Evolutionary conservation across 208 protist species (phyloP).

Genomic region (Acanthamoeba sp.): DNA sequence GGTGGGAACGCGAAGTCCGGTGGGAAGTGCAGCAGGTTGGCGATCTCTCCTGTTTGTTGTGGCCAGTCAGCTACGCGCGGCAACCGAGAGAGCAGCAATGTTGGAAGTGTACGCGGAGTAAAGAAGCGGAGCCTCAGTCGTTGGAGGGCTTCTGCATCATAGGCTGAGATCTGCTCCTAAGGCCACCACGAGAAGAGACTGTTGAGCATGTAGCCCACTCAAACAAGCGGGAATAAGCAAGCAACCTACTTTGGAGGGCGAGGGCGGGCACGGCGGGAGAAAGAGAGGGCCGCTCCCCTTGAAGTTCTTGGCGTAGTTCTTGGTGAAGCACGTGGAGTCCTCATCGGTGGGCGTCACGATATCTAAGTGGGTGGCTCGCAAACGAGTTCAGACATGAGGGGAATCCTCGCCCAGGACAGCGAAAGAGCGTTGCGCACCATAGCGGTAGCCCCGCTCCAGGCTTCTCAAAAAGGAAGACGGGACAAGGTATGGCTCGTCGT

Average conservation of each 20-base stretch:
- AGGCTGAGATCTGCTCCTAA: not conserved
- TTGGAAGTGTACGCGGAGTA: constrained; percentile 1
- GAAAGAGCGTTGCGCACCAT: not conserved
- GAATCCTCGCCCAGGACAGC: not conserved
- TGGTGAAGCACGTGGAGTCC: constrained; percentile 46
- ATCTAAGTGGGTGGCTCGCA: not conserved
- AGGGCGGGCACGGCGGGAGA: not conserved
- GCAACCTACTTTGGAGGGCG: not conserved
- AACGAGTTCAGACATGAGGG: no score
- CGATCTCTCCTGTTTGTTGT: constrained; percentile 64
- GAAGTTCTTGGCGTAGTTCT: constrained; percentile 55
- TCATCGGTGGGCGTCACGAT: not conserved
- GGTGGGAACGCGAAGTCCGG: not conserved
- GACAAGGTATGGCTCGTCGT: not conserved
- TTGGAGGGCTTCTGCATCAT: not conserved
- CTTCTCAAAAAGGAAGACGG: constrained; percentile 8
- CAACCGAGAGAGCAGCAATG: no score
- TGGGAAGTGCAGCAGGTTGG: constrained; percentile 50
- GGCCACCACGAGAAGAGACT: no score
- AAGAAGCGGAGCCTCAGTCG: constrained; percentile 4
- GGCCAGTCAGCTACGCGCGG: no score
- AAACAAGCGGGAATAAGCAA: not conserved
- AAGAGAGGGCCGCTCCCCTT: constrained; percentile 50
- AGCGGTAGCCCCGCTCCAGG: not conserved
- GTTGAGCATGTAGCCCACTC: not conserved